Evolutionary conservation across 257 asterid species (phyloP), one percentile per base, ranked within the genome.

Genomic region (Primulina tabacum): DNA sequence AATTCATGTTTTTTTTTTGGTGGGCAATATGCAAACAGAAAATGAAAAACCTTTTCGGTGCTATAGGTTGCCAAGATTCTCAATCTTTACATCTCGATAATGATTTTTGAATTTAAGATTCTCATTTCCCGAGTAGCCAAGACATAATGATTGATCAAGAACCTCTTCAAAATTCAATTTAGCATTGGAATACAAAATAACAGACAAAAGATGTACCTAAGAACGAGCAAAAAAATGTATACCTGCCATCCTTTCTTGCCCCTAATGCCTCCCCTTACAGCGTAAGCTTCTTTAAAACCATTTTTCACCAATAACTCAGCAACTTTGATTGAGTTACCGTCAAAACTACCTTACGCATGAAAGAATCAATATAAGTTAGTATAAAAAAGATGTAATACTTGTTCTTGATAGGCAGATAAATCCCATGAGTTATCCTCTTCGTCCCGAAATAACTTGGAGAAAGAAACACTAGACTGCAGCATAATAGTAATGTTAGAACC

Each of bases 211-310:
- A 58, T 56, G 17, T 52, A 73, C 43, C 24, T 32, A 20, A 56
- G 60, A 68, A 34, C 26, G 29, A 55, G n/a, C 32, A 69, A 58
- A 8, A 59, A 6, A 63, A 37, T 52, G 55, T 73, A 62, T 77
- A 88, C 98, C 97, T 81, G 87, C 98, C 98, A 92, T 71, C 98
- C 98, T 24, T 90, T 88, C 65, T 82, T 79, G 86, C 98, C 98
- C 81, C 84, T 77, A 69, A 87, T 73, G 60, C 99, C 99, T 85
- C 99, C 99, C 33, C 90, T 85, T 72, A 93, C 73, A 32, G 97
- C 97, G 69, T 82, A 90, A 73, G 99, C 97, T 88, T 89, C 97
- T 81, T 89, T 93, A 29, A 89, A 81, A 37, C 96, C 99, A 74
- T 78, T 88, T 67, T 79, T 85, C 75, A 83, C 96, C 83, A 90